Evolutionary conservation across 495 filamentous ascomycete species (phyloP), one percentile per base, ranked within the genome.

Genomic region (Astrocystis sublimbata): DNA sequence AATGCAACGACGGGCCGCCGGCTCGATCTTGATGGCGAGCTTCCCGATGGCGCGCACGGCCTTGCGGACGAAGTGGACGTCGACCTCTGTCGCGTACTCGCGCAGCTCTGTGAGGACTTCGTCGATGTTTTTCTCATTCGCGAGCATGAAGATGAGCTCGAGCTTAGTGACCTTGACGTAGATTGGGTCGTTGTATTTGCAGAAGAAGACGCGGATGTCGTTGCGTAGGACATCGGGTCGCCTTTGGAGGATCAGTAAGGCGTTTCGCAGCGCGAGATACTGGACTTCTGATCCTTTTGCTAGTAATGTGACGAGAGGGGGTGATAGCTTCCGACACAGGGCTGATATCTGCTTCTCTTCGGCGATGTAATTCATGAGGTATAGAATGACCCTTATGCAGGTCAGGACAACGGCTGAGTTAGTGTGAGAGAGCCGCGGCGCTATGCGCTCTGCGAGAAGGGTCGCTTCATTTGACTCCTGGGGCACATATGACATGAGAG

Each of bases 131-230:
- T 90, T 90, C 73, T 97, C 92, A 23, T 87, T 96, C 12, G 94
- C 96, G 53, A 99, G 83, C 94, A 98, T 99, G 78, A 98, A 98
- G 69, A 99, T 98, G 60, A 99, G 81, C 73, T 99, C 94, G 52
- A 99, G 83, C 75, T 99, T 99, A 12, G 96, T 98, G 65, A 99
- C 94, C 75, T 99, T 99, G 78, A 99, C 94, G 69, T 99, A 99
- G 58, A 98, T 98, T 0, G 96, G 94, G 69, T 99, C 94, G 67
- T 99, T 99, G 79, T 99, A 99, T 82, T 99, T 99, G 84, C 94
- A 99, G 76, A 98, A 98, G 77, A 99, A 99, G 46, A 98, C 93
- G 10, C 94, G 85, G 60, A 99, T 96, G 75, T 99, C 94, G 74
- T 97, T 98, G 40, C 94, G 85, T 7, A 99, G 79, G 3, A 99